A percentile compares a stretch with the other conserved stretches of the same genome.
phyloP scores from a whole-genome alignment of 2,329 filamentous ascomycete genomes.

The Ilyonectria mors-panacis region DNA sequence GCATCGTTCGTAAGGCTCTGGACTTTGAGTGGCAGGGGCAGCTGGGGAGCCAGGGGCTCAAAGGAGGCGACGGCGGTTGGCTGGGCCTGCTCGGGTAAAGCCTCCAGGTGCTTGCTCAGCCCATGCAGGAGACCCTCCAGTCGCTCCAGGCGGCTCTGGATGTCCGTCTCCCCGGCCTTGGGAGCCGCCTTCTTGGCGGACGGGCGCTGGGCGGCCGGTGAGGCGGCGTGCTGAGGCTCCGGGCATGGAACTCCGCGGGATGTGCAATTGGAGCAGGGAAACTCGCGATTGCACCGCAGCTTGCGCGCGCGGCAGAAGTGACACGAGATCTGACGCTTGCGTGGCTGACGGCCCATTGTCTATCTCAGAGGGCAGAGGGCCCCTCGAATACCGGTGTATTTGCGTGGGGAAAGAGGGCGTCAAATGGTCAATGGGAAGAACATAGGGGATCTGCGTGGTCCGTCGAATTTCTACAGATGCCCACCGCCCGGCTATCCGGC shows the following conservation, averaged over 20 bases:
- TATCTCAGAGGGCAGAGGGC: background rate
- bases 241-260: conserved; percentile 53
- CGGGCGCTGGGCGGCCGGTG: conserved; percentile 34
- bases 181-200: conserved; percentile 31
- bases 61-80: background rate
- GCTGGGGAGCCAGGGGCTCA: conserved; percentile 4
- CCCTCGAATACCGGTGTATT: background rate
- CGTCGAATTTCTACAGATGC: too few relatives aligned
- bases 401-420: background rate
- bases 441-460: background rate
- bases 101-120: conserved; percentile 30
- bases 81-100: background rate
- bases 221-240: conserved; percentile 40
- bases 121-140: conserved; percentile 46
- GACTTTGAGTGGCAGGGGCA: conserved; percentile 49
- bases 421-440: too few relatives aligned
- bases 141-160: conserved; percentile 44
- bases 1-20: conserved; percentile 54
- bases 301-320: conserved; percentile 54
- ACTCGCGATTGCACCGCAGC: conserved; percentile 55
- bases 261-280: conserved; percentile 56
- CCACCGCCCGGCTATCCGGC: too few relatives aligned
- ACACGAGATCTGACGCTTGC: conserved; percentile 54
- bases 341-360: conserved; percentile 51
- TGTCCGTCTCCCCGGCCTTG: conserved; percentile 30